Conservation (phyloP, 352 stramenopile genomes). For the Phytophthora palmivora region DNA sequence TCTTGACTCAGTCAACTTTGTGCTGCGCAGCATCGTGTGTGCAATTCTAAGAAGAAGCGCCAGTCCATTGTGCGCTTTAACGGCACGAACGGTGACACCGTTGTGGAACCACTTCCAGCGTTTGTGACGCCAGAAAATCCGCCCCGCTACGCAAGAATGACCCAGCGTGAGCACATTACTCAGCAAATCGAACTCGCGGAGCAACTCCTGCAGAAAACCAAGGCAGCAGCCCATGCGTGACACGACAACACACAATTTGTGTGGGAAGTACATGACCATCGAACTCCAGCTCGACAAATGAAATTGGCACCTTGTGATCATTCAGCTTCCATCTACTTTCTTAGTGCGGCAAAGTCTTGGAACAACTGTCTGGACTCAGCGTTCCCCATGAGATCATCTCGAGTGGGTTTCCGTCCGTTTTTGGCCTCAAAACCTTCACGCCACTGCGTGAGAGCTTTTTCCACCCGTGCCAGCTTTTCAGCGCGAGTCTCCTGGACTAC, state of each 20-base stretch:
- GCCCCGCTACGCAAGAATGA: conserved; percentile 64
- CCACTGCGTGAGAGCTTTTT: conserved; percentile 70
- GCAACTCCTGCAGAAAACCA: conserved; percentile 67
- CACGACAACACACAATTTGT: not conserved
- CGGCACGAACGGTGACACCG: conserved; percentile 70
- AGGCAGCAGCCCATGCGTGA: conserved; percentile 51
- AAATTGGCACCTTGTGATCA: conserved; percentile 10
- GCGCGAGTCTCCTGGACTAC: conserved; percentile 59
- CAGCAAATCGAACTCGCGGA: conserved; percentile 60
- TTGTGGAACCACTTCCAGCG: conserved; percentile 64
- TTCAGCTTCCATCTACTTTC: conserved; percentile 59
- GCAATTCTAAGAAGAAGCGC: conserved; percentile 76
- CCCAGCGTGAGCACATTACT: conserved; percentile 70
- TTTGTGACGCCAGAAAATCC: conserved; percentile 66
- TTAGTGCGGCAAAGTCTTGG: conserved; percentile 66
- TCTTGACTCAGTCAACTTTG: no score
- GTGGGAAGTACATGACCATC: conserved; percentile 11
- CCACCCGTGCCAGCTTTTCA: conserved; percentile 66
- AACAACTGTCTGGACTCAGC: conserved; percentile 70
- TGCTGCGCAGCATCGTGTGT: conserved; percentile 76
- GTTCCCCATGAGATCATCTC: conserved; percentile 74
- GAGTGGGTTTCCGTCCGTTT: conserved; percentile 59
- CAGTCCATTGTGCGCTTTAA: conserved; percentile 89
- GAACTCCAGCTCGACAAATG: conserved; percentile 4
- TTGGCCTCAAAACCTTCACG: conserved; percentile 65